Conservation (phyloP, 345 rosid species). For the Euphorbia tirucalli region DNA sequence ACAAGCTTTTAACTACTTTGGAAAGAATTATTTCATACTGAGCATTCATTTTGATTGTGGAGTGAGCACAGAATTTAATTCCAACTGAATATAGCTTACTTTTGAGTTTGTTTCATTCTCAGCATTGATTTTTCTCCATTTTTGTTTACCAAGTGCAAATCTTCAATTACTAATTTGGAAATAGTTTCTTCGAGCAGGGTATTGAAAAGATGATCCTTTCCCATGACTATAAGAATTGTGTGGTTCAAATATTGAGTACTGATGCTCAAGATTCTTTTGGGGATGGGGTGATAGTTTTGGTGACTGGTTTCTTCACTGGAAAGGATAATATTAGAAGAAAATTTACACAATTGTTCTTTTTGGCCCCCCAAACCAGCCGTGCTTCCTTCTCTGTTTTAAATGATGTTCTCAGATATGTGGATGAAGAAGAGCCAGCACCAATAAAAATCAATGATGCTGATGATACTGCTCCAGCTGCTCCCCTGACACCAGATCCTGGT, state of each 20-base stretch:
- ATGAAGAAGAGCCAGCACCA: slow-evolving; percentile 26
- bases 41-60: neutral
- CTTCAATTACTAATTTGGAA: neutral
- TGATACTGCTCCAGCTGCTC: slow-evolving; percentile 25
- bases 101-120: no score
- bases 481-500: slow-evolving; percentile 39
- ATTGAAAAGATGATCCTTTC: slow-evolving; percentile 65
- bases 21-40: neutral
- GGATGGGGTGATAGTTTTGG: slow-evolving; percentile 56
- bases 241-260: slow-evolving; percentile 46
- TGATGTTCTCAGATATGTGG: slow-evolving; percentile 63
- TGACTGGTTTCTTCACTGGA: slow-evolving; percentile 58
- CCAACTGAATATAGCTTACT: neutral
- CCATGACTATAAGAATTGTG: slow-evolving; percentile 43
- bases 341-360: slow-evolving; percentile 63
- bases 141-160: neutral
- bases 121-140: neutral
- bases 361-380: slow-evolving; percentile 48
- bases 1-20: neutral
- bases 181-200: slow-evolving; percentile 39
- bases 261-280: slow-evolving; percentile 59
- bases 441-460: slow-evolving; percentile 27
- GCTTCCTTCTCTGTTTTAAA: slow-evolving; percentile 60
- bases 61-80: neutral
- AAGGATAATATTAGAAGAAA: slow-evolving; percentile 38